phyloP scores from a whole-genome alignment of 345 rosid species.

The Eucalyptus curtisii region DNA sequence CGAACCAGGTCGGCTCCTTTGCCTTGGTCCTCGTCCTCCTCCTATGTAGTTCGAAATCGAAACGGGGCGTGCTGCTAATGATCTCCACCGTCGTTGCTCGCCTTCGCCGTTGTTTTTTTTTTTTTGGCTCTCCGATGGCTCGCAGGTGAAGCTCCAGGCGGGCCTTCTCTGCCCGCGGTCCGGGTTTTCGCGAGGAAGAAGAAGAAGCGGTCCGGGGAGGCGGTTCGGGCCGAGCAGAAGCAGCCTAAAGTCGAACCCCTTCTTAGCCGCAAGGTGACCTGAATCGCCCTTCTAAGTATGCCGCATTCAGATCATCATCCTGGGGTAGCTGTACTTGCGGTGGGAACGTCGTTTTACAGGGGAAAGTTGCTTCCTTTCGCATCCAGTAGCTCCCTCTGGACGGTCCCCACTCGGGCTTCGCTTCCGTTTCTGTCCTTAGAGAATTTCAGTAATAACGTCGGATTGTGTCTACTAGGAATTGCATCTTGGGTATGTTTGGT shows the following conservation, averaged over 20 bases:
- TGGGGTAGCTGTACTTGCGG: background rate
- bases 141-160: background rate
- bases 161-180: conserved; percentile 6
- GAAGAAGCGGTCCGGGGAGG: conserved; percentile 28
- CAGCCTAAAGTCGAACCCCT: conserved; percentile 4
- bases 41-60: background rate
- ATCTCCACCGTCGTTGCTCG: background rate
- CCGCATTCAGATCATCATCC: background rate
- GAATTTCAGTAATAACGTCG: background rate
- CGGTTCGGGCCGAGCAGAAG: conserved; percentile 5
- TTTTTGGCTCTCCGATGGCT: background rate
- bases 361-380: background rate
- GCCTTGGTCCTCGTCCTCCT: background rate
- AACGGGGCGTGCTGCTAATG: background rate
- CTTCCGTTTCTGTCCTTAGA: background rate
- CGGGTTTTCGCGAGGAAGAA: conserved; percentile 49
- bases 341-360: background rate
- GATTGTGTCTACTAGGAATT: background rate
- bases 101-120: background rate
- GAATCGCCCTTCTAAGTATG: background rate
- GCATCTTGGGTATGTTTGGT: background rate
- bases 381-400: background rate
- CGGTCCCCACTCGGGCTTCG: background rate
- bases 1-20: conserved; percentile 14
- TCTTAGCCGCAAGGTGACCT: background rate